Evolutionary conservation across 139 green algal species (phyloP), one percentile per base, ranked within the genome.

Genomic region (Micractinium sp.): DNA sequence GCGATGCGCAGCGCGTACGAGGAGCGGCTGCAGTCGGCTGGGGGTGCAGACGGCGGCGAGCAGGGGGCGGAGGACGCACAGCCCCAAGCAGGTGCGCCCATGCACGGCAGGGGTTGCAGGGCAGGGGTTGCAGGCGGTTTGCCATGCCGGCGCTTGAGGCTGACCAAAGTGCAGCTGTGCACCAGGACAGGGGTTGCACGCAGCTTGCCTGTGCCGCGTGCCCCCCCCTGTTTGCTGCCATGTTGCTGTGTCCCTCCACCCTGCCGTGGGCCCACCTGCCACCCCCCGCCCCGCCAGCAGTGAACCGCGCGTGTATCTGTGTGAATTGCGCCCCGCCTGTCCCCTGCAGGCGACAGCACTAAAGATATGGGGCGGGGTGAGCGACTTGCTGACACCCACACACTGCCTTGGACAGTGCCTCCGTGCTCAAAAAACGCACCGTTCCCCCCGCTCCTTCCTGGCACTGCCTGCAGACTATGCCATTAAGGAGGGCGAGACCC

Each of bases 1-100:
- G 87, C 82, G 19, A 93, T 93, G 92, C 85, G 88, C 25, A 41
- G 87, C 19, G 90, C 89, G 16, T 94, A 88, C 82, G 88, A 85
- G 89, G 76, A 90, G 88, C 63, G 80, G 22, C 31, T 53, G 77
- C 61, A 82, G 87, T n/a, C 56, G 36, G 29, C 3, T 19, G 38
- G 5, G 12, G 27, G 23, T 29, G 53, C 41, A 29, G 41, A 69
- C 15, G 79, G 79, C 79, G 56, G 79, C 77, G 77, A 25, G 25
- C 25, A n/a, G 23, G 39, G 38, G 31, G 39, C 19, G 35, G 75
- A 9, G 31, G 71, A 77, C 14, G 31, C 35, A 33, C 29, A n/a
- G 29, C 74, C 74, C 0, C 12, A 36, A 53, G 74, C n/a, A 35
- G 81, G n/a, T 75, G 79, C 47, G 47, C 1, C 29, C 16, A 27